phyloP scores from a whole-genome alignment of 441 rosid species.

The Croton setiger region DNA sequence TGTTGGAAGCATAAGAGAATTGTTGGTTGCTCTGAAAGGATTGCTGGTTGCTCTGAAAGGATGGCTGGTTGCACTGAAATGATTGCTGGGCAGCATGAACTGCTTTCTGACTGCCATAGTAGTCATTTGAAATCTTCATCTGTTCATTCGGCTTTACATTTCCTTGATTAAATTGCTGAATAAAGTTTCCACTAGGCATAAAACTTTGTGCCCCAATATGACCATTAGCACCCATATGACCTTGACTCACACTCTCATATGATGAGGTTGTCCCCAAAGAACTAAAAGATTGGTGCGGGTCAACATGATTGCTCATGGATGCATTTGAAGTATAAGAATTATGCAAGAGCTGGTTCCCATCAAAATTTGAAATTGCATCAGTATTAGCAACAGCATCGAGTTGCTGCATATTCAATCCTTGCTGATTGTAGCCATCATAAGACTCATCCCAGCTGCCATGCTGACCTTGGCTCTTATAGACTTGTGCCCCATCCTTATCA shows the following conservation, averaged over 20 bases:
- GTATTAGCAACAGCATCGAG: slow-evolving; percentile 36
- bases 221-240: slow-evolving; percentile 47
- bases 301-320: slow-evolving; percentile 33
- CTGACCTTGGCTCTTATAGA: slow-evolving; percentile 38
- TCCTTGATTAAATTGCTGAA: slow-evolving; percentile 47
- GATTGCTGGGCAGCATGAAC: slow-evolving; percentile 42
- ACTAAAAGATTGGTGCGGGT: slow-evolving; percentile 33
- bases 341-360: slow-evolving; percentile 47
- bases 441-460: slow-evolving; percentile 48
- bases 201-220: slow-evolving; percentile 39
- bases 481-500: slow-evolving; percentile 39
- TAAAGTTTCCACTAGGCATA: slow-evolving; percentile 37
- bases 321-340: slow-evolving; percentile 38
- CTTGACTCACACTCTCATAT: slow-evolving; percentile 31
- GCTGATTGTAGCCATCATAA: slow-evolving; percentile 40
- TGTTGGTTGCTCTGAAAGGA: slow-evolving; percentile 50
- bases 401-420: slow-evolving; percentile 43
- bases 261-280: slow-evolving; percentile 34
- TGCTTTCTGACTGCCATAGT: slow-evolving; percentile 46
- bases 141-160: slow-evolving; percentile 47
- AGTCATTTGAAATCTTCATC: slow-evolving; percentile 46
- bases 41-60: slow-evolving; percentile 37
- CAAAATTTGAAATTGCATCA: slow-evolving; percentile 32
- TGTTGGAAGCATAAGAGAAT: slow-evolving; percentile 48
- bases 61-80: slow-evolving; percentile 33